Base-by-base conservation (phyloP, 495 filamentous ascomycete genomes). In the Chlorociboria aeruginascens region DNA sequence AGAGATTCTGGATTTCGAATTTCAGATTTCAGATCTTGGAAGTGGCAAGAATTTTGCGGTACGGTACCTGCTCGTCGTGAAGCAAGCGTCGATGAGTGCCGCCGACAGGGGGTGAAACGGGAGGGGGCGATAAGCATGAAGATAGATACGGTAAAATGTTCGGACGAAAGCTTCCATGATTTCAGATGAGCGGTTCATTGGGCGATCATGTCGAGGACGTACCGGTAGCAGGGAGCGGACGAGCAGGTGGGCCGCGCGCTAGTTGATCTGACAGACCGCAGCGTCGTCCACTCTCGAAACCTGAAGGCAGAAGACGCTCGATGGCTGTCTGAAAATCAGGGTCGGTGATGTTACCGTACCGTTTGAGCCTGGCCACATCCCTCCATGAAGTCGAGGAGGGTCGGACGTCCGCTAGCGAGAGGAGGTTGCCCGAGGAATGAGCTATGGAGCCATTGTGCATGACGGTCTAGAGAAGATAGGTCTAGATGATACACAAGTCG, bases 201-300 rank as follows among this genome's bases (percentile, higher is more conserved):
- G 48, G 25, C 32, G 48, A 44, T 50, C 44, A 44, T 42, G 31
- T 31, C 20, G 14, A 42, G 46, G 17, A 16, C 8, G 37, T 12
- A 14, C 2, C 32, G 45, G 29, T 12, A 14, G 16, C 32, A 50
- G 29, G 17, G 12, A 13, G 25, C 13, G 16, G 32, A 50, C 46
- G 48, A 50, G 43, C 52, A 43, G 30, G 39, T 55, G 52, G 52
- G 50, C 52, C 47, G 43, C 46, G 52, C 52, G 44, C 47, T 32
- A 20, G 36, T n/a, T 31, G 20, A 25, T 25, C 20, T 25, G 1
- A 25, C 20, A 25, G 20, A 25, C 20, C 1, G 20, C 17, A 44
- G 42, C 29, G 8, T 41, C 38, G 8, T 30, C 35, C 40, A 32
- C 25, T 20, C 13, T 32, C 12, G 20, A 20, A 17, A 41, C n/a